A percentile compares a stretch with the other conserved stretches of the same genome.
Conservation (phyloP, 2,329 filamentous ascomycete species). For the Reticulascus tulasneorum region DNA sequence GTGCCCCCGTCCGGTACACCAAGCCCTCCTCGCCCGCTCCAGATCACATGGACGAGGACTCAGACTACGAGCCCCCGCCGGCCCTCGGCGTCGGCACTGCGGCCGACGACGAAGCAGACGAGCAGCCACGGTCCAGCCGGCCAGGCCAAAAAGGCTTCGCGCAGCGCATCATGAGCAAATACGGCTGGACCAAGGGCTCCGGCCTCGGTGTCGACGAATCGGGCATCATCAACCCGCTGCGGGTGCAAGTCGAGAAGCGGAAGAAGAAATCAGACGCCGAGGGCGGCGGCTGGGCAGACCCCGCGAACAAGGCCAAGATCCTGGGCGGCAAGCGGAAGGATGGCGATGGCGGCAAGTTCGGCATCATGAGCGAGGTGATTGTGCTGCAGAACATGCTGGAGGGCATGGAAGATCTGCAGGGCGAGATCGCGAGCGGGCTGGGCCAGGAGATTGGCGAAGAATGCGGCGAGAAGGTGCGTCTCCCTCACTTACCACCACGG, state of each 20-base stretch:
- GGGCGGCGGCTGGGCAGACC: constrained; percentile 71
- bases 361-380: constrained; percentile 76
- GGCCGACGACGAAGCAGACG: constrained; percentile 31
- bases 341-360: constrained; percentile 47
- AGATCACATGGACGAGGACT: constrained; percentile 33
- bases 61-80: constrained; percentile 39
- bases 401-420: constrained; percentile 69
- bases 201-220: constrained; percentile 79
- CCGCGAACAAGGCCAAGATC: constrained; percentile 70
- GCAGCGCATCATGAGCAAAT: constrained; percentile 84
- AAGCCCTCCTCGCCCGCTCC: constrained; percentile 36
- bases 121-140: constrained; percentile 52
- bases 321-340: constrained; percentile 66
- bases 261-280: constrained; percentile 76
- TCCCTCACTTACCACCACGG: no score
- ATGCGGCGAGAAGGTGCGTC: constrained; percentile 69
- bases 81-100: constrained; percentile 46
- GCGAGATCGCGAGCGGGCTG: constrained; percentile 71
- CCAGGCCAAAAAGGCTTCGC: constrained; percentile 84
- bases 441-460: constrained; percentile 96
- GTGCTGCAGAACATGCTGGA: constrained; percentile 82
- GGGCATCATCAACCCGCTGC: constrained; percentile 81
- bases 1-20: constrained; percentile 72
- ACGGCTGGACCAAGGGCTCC: constrained; percentile 85
- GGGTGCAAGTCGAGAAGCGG: constrained; percentile 79